Conservation (phyloP, 305 asterid genomes). For the Euphrasia arctica region DNA sequence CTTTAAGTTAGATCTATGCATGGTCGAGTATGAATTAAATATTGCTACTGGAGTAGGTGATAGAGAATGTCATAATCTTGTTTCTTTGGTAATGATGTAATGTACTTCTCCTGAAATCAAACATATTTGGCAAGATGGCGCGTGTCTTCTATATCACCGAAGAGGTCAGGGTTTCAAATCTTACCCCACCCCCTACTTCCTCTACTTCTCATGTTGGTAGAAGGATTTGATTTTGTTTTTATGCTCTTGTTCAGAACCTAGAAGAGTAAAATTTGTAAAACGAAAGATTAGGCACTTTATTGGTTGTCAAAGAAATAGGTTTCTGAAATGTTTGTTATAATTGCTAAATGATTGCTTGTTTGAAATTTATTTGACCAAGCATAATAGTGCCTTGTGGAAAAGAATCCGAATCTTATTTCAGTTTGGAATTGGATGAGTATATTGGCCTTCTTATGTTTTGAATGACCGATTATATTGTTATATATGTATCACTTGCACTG, state of each 20-base stretch:
- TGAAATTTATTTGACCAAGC: not conserved
- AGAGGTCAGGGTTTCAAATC: too few relatives aligned
- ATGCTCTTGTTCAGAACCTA: not conserved
- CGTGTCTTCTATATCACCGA: too few relatives aligned
- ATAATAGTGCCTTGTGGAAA: not conserved
- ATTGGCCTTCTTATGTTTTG: not conserved
- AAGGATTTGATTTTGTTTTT: too few relatives aligned
- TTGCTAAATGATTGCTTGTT: too few relatives aligned
- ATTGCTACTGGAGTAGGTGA: conserved; percentile 3
- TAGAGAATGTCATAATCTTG: not conserved
- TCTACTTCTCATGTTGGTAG: too few relatives aligned
- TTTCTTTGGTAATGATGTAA: conserved; percentile 7
- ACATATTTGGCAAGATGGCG: too few relatives aligned
- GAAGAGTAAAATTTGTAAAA: conserved; percentile 5
- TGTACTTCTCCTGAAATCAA: not conserved
- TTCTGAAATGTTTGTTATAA: not conserved
- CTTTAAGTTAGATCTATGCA: not conserved
- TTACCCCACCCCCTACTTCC: too few relatives aligned
- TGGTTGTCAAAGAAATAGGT: not conserved
- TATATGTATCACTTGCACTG: not conserved
- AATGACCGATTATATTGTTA: too few relatives aligned
- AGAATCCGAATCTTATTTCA: not conserved
- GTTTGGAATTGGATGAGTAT: not conserved
- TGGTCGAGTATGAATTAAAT: conserved; percentile 1
- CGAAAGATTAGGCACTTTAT: not conserved